Conservation (phyloP, 352 stramenopile species). For the Achlya hypogyna region DNA sequence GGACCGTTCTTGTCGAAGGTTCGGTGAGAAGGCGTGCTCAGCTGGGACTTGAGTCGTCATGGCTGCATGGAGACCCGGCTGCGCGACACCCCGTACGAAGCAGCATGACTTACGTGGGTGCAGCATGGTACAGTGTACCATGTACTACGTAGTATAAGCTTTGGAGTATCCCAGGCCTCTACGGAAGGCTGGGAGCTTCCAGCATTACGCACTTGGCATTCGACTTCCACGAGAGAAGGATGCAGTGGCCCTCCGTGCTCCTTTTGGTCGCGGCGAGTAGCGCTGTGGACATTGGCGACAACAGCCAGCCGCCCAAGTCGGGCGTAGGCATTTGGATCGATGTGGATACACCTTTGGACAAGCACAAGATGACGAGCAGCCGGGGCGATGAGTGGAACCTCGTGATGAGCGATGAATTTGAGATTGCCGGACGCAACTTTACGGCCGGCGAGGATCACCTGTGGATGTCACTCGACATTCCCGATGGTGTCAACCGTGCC, state of each 20-base stretch:
- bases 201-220: background rate
- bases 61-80: no score
- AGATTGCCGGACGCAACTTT: slow-evolving; percentile 78
- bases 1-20: no score
- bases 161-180: no score
- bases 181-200: no score
- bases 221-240: background rate
- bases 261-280: background rate
- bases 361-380: slow-evolving; percentile 30
- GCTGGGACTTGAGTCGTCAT: no score
- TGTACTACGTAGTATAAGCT: no score
- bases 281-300: slow-evolving; percentile 6
- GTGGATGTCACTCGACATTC: slow-evolving; percentile 92
- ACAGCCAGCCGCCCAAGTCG: slow-evolving; percentile 35
- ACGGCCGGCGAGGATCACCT: slow-evolving; percentile 84
- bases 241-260: no score
- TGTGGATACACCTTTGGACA: slow-evolving; percentile 34
- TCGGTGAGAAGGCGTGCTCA: no score
- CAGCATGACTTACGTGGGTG: no score
- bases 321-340: slow-evolving; percentile 45
- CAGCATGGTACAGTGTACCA: no score
- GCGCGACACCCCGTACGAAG: no score
- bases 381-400: slow-evolving; percentile 42
- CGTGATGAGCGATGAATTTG: slow-evolving; percentile 92
- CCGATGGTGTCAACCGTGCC: slow-evolving; percentile 88